phyloP scores from a whole-genome alignment of 225 moss, liverwort and hornwort genomes.

The Physcomitrium patens region DNA sequence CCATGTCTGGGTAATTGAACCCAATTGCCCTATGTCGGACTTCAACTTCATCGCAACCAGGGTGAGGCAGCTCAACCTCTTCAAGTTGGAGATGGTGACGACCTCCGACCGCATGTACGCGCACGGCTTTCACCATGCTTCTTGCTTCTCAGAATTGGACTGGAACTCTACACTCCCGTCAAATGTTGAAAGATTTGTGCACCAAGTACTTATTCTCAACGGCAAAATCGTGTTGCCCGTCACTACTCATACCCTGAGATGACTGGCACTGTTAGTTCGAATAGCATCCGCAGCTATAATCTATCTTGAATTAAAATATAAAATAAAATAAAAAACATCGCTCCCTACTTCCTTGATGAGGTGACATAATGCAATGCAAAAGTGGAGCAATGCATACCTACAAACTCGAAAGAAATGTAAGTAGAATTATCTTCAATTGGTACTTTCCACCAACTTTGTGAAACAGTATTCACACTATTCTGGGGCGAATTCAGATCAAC shows the following conservation, averaged over 20 bases:
- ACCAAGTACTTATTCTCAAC: background rate
- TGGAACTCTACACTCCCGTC: slow-evolving; percentile 16
- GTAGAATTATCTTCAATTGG: background rate
- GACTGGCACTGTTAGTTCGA: background rate
- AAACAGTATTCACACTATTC: background rate
- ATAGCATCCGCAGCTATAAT: background rate
- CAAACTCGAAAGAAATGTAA: background rate
- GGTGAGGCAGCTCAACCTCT: slow-evolving; percentile 54
- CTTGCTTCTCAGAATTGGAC: background rate
- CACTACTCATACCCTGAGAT: background rate
- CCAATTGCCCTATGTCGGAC: slow-evolving; percentile 59
- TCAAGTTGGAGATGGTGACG: slow-evolving; percentile 49
- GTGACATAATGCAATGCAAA: background rate
- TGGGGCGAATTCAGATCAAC: background rate
- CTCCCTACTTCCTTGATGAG: background rate
- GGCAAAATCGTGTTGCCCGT: background rate
- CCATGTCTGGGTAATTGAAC: slow-evolving; percentile 41
- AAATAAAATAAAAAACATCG: background rate
- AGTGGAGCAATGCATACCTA: background rate
- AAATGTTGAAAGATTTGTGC: background rate
- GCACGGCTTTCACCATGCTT: slow-evolving; percentile 59
- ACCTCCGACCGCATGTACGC: slow-evolving; percentile 54
- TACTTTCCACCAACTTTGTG: background rate
- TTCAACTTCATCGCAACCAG: slow-evolving; percentile 55
- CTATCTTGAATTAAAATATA: too few species aligned